These are phyloP conservation scores for Musa schizocarpa DNA, from an alignment of 176 grass and related monocot genomes.

Conservation along the genomic window DNA sequence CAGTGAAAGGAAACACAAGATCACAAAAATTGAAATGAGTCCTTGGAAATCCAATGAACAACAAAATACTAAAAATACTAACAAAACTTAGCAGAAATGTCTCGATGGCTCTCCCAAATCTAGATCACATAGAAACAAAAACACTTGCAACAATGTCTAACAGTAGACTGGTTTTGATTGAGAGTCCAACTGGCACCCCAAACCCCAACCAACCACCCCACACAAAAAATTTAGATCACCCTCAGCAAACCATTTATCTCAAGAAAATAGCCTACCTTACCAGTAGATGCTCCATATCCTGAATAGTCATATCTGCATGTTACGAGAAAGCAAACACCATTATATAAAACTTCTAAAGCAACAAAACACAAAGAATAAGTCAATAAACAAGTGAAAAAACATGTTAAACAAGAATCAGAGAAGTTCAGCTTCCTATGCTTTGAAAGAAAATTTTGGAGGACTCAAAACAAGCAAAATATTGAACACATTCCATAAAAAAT, in stretches of 20 bases:
- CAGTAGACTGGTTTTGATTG: not conserved
- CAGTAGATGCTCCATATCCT: slow-evolving; percentile 76
- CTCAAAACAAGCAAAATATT: too few species aligned
- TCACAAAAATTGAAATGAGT: not conserved
- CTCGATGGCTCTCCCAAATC: too few species aligned
- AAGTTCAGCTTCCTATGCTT: too few species aligned
- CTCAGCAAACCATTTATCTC: not conserved
- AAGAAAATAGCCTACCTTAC: slow-evolving; percentile 44
- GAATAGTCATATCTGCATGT: slow-evolving; percentile 86
- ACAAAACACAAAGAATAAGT: too few species aligned
- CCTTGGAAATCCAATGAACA: not conserved
- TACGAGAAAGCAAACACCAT: slow-evolving; percentile 7
- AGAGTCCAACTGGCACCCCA: too few species aligned
- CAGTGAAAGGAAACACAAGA: not conserved
- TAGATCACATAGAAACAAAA: not conserved
- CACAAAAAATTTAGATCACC: not conserved
- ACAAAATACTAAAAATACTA: not conserved
- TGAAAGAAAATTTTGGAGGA: too few species aligned
- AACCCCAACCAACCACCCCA: too few species aligned
- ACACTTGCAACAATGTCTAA: not conserved
- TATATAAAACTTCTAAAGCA: too few species aligned
- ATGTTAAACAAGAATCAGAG: too few species aligned
- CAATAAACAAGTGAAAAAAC: too few species aligned
- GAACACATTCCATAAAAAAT: too few species aligned
- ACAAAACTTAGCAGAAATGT: too few species aligned